Base-by-base conservation (phyloP, 805 yeast genomes). In the Torulaspora indica region DNA sequence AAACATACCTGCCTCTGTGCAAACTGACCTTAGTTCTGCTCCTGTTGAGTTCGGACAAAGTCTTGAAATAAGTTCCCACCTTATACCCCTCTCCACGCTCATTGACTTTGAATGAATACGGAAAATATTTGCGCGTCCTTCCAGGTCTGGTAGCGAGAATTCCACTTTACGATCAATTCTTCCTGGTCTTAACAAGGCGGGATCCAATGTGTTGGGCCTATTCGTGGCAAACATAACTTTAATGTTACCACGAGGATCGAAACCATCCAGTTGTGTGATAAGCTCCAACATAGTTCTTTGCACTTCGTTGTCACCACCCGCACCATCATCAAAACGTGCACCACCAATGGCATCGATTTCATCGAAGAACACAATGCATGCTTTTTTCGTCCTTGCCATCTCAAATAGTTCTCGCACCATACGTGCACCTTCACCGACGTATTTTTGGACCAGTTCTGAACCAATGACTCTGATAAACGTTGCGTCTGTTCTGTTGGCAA, bases 1-100 rank as follows among this genome's bases (percentile, higher is more conserved):
- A 74, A 90, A 93, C 98, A 93, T 93, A 59, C 99, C 99, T 3
- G 98, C 98, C 68, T 93, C 99, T 1, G 98, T 93, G 68, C 98
- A 93, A 13, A 93, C 98, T 5, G 98, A 91, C 64, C 98, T 82
- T 58, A 93, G 75, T 72, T 93, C 98, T 3, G 99, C 99, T 68
- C 99, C 99, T 1, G 98, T 93, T 14, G 96, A 85, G 66, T 95
- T 93, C 49, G 98, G 98, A 72, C 98, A 93, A 61, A 93, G 75
- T 64, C 99, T 79, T 15, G 98, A 90, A 60, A 93, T 93, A 61
- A 93, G 77, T 71, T 93, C 98, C 99, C 99, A 93, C 69, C 98
- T 82, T 46, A 93, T 93, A 58, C 88, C 95, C 63, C 96, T 82
- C 68, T 93, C 99, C 53, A 90, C 93, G 56, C 96, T 85, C 98